Evolutionary conservation across 345 rosid genomes (phyloP).

Genomic region (Eucalyptus dawsonii): DNA sequence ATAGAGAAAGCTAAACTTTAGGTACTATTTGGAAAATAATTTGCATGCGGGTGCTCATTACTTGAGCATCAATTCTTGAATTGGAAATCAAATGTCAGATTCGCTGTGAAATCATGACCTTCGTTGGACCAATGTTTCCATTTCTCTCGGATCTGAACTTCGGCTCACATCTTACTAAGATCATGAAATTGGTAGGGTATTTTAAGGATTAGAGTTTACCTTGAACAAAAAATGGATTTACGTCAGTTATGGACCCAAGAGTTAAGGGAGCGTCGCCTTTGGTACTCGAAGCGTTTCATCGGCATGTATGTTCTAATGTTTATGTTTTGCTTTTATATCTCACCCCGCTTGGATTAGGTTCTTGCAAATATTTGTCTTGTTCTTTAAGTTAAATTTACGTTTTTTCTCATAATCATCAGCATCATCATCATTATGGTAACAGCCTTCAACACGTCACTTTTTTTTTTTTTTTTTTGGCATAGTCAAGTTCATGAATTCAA

Average conservation of each 20-base stretch:
- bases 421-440: neutral
- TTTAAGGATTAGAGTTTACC: neutral
- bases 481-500: neutral
- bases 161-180: neutral
- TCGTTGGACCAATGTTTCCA: neutral
- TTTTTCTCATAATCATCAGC: neutral
- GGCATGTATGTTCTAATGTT: neutral
- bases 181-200: neutral
- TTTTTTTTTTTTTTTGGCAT: neutral
- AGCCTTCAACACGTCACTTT: neutral
- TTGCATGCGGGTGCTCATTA: neutral
- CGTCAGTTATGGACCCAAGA: neutral
- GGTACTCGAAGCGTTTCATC: neutral
- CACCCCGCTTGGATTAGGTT: neutral
- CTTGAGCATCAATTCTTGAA: neutral
- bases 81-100: neutral
- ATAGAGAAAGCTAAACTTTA: neutral
- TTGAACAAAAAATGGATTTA: neutral
- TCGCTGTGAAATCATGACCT: neutral
- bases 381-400: neutral
- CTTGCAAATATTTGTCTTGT: neutral
- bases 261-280: neutral
- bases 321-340: neutral
- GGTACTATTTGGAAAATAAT: neutral
- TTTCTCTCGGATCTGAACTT: neutral